These are phyloP conservation scores for Tolypocladium inflatum DNA, from an alignment of 2,329 filamentous ascomycete genomes.

Conservation along the genomic window DNA sequence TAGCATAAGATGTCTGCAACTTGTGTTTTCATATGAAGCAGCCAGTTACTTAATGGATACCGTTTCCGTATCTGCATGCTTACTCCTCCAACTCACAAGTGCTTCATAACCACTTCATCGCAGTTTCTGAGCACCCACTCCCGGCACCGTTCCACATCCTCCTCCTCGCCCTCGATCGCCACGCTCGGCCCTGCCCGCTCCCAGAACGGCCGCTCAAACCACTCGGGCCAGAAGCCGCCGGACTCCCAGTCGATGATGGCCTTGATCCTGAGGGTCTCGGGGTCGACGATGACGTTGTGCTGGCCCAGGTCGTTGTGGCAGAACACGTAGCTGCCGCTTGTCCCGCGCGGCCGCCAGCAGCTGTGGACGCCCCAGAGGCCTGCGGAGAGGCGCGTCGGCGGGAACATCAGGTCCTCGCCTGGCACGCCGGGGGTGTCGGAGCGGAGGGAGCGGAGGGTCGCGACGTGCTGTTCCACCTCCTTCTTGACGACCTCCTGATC, in stretches of 20 bases:
- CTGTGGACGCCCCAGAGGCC: constrained; percentile 3
- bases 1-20: too few species aligned
- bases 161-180: constrained; percentile 2
- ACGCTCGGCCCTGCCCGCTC: constrained; percentile 5
- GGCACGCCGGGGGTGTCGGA: constrained; percentile 7
- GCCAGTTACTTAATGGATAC: too few species aligned
- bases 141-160: constrained; percentile 2
- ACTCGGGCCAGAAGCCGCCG: constrained; percentile 18
- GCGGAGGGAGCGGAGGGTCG: not conserved
- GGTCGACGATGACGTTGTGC: constrained; percentile 7
- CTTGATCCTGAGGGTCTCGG: constrained; percentile 5
- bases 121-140: constrained; percentile 2
- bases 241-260: constrained; percentile 1
- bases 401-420: constrained; percentile 3
- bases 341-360: constrained; percentile 1
- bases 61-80: too few species aligned
- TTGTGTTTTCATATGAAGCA: too few species aligned
- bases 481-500: not conserved
- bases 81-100: too few species aligned
- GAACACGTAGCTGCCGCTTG: constrained; percentile 6
- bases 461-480: constrained; percentile 1
- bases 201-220: constrained; percentile 11
- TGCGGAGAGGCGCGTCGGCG: constrained; percentile 2
- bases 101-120: constrained; percentile 2
- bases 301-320: constrained; percentile 7